phyloP scores from a whole-genome alignment of 768 basidiomycete genomes.

The Pleurotus platypus region DNA sequence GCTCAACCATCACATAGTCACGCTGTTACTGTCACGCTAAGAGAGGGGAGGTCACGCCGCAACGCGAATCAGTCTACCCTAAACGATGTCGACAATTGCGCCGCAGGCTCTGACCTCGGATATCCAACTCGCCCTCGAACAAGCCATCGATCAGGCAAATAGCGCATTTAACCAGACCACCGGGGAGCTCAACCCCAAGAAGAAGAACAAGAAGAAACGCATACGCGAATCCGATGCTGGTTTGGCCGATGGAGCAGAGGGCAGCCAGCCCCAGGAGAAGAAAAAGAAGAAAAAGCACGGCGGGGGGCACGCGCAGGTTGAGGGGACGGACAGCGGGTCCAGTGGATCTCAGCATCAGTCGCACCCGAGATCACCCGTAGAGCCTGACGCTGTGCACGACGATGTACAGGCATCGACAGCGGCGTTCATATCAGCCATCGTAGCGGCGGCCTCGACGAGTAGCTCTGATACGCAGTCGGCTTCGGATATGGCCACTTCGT shows the following conservation, averaged over 20 bases:
- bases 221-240: slow-evolving; percentile 22
- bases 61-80: slow-evolving; percentile 7
- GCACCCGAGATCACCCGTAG: no score
- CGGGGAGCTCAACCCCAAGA: slow-evolving; percentile 13
- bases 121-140: slow-evolving; percentile 12
- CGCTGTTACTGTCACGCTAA: not conserved
- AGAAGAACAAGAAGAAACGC: slow-evolving; percentile 40
- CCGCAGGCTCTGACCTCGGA: slow-evolving; percentile 10
- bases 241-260: slow-evolving; percentile 11
- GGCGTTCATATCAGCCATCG: slow-evolving; percentile 63
- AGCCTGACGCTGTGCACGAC: slow-evolving; percentile 21
- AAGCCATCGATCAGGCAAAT: slow-evolving; percentile 12
- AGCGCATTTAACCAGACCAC: slow-evolving; percentile 3
- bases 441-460: slow-evolving; percentile 55
- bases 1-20: no score
- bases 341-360: no score
- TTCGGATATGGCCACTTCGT: slow-evolving; percentile 14
- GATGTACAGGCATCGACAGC: slow-evolving; percentile 46
- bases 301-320: slow-evolving; percentile 20
- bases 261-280: slow-evolving; percentile 11
- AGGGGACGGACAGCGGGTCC: not conserved
- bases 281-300: slow-evolving; percentile 32
- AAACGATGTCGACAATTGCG: slow-evolving; percentile 6
- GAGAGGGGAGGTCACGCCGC: not conserved
- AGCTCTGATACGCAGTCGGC: slow-evolving; percentile 26